Base-by-base conservation (phyloP, 2,329 filamentous ascomycete species). In the Cadophora sp. region DNA sequence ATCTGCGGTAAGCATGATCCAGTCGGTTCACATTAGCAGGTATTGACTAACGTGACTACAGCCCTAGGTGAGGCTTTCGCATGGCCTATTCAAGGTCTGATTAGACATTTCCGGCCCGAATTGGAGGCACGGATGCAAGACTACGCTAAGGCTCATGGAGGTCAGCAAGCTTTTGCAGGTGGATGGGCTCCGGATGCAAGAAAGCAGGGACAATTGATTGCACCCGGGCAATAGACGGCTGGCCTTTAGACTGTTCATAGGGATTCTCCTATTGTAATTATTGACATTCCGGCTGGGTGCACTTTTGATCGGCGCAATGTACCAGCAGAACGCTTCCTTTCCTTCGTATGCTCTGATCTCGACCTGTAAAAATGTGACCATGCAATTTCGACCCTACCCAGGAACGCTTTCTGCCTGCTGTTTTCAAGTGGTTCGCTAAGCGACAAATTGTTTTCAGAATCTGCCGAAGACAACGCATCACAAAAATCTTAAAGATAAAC, bases 31-130 rank as follows among this genome's bases (percentile, higher is more conserved):
- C 3, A 14, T 9, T 22, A 8, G 19, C 19, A 22, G 12, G 16
- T 48, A 31, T 40, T 12, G 60, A 53, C 70, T 72, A 51, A 74
- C 73, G 69, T 51, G 55, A 43, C 14, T 26, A 29, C 71, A 92
- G 90, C 95, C 82, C 85, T 99, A 72, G 96, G 96, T 68, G 96
- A 99, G 85, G 96, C 96, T 71, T 99, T 99, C 76, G 94, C 96
- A 72, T 99, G 96, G 96, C 96, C 96, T 72, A 91, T 99, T 74
- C 96, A 99, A 84, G 96, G 96, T 80, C 88, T 99, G 69, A 99
- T 99, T 82, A 91, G 96, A 78, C 96, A 99, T 84, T 99, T 99
- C 87, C 89, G 96, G 76, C 96, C 95, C 55, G 94, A 99, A 83
- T 86, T 99, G 62, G 94, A 98, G 87, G 92, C 91, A 63, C 89